Base-by-base conservation (phyloP, 2,329 filamentous ascomycete species). In the Phyllosticta citrichinensis region DNA sequence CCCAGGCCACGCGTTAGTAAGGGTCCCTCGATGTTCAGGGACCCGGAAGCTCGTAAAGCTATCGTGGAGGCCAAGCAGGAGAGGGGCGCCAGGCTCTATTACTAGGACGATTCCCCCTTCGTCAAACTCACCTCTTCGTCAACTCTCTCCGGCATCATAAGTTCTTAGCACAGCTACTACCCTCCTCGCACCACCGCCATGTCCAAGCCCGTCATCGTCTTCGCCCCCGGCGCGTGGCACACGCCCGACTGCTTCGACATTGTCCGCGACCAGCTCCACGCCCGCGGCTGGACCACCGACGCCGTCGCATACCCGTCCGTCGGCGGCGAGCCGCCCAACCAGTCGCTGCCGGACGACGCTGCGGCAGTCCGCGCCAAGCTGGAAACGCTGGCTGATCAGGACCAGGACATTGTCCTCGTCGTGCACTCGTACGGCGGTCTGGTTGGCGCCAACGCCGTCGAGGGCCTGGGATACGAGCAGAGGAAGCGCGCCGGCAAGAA, bases 181-280 rank as follows among this genome's bases (percentile, higher is more conserved):
- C 55, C 17, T 30, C 19, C 27, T 20, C 24, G 5, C 57, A 12
- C 20, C 57, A 20, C 50, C 51, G 33, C 30, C 47, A 57, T 57
- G 54, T 56, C 55, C 40, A 63, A 73, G 64, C 72, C 73, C 0
- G 67, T 70, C 3, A 66, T 76, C 52, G 67, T 77, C 60, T 65
- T 75, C 47, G 62, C 76, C 3, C 71, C 73, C 12, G 74, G 74
- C 5, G 72, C 70, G 27, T 74, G 71, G 72, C 74, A 77, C 66
- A 64, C 64, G 1, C 73, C 74, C 20, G 62, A 58, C 8, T 66
- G 58, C 65, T 73, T 69, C 62, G 65, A 63, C 2, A 58, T 58
- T 8, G 64, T 74, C 11, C 67, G 62, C 11, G 53, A 58, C 19
- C 66, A 68, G 30, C 70, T 76, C 11, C 62, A 71, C 58, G 63